These are phyloP conservation scores for Mycena kentingensis DNA, from an alignment of 768 basidiomycete genomes.

Conservation along the genomic window DNA sequence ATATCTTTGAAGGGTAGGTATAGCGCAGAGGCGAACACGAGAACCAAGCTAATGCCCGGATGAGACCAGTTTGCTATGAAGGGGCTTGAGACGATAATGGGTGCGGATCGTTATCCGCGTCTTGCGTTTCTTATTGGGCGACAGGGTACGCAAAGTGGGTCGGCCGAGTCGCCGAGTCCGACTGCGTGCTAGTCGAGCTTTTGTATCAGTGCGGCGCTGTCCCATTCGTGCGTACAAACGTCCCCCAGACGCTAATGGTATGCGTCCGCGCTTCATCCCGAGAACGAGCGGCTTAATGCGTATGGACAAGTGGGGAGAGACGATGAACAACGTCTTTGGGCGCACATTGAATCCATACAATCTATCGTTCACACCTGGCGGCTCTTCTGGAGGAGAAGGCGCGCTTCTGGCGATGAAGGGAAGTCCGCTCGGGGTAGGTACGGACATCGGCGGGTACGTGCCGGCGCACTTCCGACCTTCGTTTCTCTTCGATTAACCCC, in stretches of 20 bases:
- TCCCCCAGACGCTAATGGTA: conserved; percentile 59
- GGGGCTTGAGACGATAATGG: conserved; percentile 54
- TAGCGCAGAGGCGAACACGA: not conserved
- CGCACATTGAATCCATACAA: conserved; percentile 65
- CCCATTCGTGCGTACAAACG: conserved; percentile 57
- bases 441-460: conserved; percentile 60
- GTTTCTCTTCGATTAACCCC: not conserved
- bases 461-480: not conserved
- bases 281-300: conserved; percentile 7
- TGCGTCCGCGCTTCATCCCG: not conserved
- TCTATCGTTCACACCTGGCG: conserved; percentile 56
- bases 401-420: conserved; percentile 63
- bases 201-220: conserved; percentile 59
- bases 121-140: not conserved
- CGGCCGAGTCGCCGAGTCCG: conserved; percentile 45
- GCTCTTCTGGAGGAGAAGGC: conserved; percentile 70
- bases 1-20: conserved; percentile 40
- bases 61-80: conserved; percentile 60
- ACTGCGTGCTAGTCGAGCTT: conserved; percentile 56
- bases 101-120: conserved; percentile 9
- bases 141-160: conserved; percentile 59
- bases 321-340: conserved; percentile 63
- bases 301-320: conserved; percentile 50
- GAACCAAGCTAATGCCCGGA: not conserved
- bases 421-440: conserved; percentile 61